A percentile compares a stretch with the other conserved stretches of the same genome.
These are phyloP conservation scores for Fusarium sp. DNA, from an alignment of 2,329 filamentous ascomycete genomes.

Conservation along the genomic window DNA sequence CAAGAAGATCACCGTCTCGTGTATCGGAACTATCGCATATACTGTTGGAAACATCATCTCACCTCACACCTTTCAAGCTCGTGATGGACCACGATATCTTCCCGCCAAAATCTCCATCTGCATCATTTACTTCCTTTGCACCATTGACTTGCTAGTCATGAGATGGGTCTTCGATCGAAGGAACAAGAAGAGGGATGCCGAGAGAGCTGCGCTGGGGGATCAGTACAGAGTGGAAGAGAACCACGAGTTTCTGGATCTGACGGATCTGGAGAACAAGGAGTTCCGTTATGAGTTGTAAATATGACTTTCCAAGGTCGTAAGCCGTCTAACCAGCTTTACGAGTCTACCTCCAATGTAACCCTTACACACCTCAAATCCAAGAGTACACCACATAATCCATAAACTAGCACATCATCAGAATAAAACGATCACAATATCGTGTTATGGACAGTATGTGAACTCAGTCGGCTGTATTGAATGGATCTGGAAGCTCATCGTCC, in stretches of 20 bases:
- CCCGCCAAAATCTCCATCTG: conserved; percentile 37
- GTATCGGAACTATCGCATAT: conserved; percentile 36
- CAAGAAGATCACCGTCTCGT: conserved; percentile 36
- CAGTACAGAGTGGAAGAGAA: conserved; percentile 14
- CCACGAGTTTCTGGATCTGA: conserved; percentile 36
- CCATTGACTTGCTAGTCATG: conserved; percentile 30
- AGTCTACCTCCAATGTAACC: too few species aligned
- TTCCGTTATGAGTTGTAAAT: not conserved
- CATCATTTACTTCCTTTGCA: conserved; percentile 37
- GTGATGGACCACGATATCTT: conserved; percentile 28
- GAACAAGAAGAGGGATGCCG: conserved; percentile 22
- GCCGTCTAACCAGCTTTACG: accelerated
- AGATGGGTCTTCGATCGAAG: conserved; percentile 27
- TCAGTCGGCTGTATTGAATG: not conserved
- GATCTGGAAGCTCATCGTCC: too few species aligned
- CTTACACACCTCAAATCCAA: accelerated
- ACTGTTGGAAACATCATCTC: conserved; percentile 39
- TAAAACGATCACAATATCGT: too few species aligned
- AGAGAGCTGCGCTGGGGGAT: conserved; percentile 2
- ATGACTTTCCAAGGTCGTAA: accelerated
- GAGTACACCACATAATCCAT: not conserved
- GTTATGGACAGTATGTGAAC: accelerated
- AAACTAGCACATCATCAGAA: too few species aligned
- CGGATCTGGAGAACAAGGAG: conserved; percentile 17
- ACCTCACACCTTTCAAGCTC: conserved; percentile 34